These are phyloP conservation scores for Gaertneriomyces semiglobifer DNA, from an alignment of 192 early-diverging fungal species.

Conservation along the genomic window DNA sequence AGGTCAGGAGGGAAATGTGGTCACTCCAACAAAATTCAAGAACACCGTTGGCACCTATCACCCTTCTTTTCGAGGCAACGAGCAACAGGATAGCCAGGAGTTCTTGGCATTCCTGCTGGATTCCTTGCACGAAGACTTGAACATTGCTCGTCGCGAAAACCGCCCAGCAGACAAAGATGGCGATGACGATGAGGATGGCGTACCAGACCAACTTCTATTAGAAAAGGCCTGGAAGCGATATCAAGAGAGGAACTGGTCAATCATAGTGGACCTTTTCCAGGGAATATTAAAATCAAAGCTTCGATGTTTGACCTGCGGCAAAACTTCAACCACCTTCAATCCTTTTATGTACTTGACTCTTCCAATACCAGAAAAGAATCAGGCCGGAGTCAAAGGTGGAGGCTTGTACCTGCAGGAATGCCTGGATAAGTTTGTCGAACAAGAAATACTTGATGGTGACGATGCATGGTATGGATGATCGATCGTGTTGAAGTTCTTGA, in stretches of 20 bases:
- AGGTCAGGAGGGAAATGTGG: constrained; percentile 66
- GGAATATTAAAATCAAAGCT: constrained; percentile 70
- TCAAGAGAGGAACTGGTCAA: constrained; percentile 68
- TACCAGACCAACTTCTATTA: constrained; percentile 54
- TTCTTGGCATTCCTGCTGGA: constrained; percentile 89
- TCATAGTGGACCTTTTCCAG: constrained; percentile 89
- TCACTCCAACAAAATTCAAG: constrained; percentile 72
- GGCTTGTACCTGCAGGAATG: constrained; percentile 77
- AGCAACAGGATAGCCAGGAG: constrained; percentile 97
- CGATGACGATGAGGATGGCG: constrained; percentile 61
- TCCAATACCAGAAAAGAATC: constrained; percentile 67
- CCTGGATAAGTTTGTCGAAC: constrained; percentile 77
- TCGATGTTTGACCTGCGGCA: constrained; percentile 67
- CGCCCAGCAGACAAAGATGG: constrained; percentile 45
- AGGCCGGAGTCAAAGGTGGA: constrained; percentile 35
- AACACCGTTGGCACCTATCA: constrained; percentile 69
- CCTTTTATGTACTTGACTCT: constrained; percentile 89
- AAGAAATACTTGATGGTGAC: constrained; percentile 84
- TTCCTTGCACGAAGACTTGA: constrained; percentile 88
- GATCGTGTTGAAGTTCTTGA: not conserved
- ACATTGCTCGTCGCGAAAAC: constrained; percentile 47
- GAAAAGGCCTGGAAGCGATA: constrained; percentile 71
- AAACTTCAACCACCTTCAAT: constrained; percentile 82
- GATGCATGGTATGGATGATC: constrained; percentile 67
- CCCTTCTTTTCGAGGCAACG: constrained; percentile 78